Percentiles rank a stretch among this genome's conserved stretches.
Conservation (phyloP, 805 yeast genomes). For the Kluyveromyces dobzhanskii region DNA sequence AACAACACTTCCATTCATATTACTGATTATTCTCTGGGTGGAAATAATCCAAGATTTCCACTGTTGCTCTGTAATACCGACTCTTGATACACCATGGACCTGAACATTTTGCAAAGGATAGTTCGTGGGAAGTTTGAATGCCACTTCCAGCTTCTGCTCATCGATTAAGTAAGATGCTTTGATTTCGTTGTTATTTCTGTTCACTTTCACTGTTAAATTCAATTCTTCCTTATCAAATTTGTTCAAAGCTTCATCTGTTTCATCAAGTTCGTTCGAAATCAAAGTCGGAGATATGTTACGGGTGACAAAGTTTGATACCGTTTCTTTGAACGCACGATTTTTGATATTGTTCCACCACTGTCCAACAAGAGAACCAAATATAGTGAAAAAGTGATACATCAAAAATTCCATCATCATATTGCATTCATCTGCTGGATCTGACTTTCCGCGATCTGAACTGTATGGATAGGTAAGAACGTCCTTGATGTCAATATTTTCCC, state of each 20-base stretch:
- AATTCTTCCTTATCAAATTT: constrained; percentile 30
- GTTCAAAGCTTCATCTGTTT: constrained; percentile 37
- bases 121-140: constrained; percentile 59
- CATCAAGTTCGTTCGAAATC: constrained; percentile 46
- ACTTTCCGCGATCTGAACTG: constrained; percentile 14
- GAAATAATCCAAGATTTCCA: constrained; percentile 96
- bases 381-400: constrained; percentile 21
- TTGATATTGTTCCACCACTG: constrained; percentile 66
- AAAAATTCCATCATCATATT: constrained; percentile 21
- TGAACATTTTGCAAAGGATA: constrained; percentile 73
- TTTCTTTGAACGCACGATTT: constrained; percentile 52
- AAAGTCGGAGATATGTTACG: constrained; percentile 56
- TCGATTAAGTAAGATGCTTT: constrained; percentile 70
- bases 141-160: constrained; percentile 78
- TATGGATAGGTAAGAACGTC: constrained; percentile 16
- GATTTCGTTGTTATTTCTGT: constrained; percentile 55
- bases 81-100: constrained; percentile 68
- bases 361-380: constrained; percentile 26
- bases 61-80: constrained; percentile 85
- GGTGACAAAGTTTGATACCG: constrained; percentile 55
- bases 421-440: constrained; percentile 23
- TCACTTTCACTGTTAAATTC: constrained; percentile 49
- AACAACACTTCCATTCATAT: constrained; percentile 58
- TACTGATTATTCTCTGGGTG: constrained; percentile 71
- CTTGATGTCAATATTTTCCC: constrained; percentile 18